phyloP scores from a whole-genome alignment of 352 stramenopile species.

The Phytophthora podocarpi region DNA sequence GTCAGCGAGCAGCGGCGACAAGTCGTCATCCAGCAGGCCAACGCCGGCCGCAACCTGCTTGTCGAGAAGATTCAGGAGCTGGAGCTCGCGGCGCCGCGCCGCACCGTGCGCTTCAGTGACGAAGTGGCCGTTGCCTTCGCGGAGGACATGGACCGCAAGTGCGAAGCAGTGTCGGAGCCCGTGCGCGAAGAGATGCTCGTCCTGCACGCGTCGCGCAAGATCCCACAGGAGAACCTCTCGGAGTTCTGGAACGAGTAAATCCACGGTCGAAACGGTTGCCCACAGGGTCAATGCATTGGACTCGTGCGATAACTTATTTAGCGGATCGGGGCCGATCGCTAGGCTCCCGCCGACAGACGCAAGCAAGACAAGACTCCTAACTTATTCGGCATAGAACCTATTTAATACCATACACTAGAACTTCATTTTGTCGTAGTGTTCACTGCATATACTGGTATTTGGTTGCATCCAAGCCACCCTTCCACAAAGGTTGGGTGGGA shows the following conservation, averaged over 20 bases:
- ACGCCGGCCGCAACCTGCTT: slow-evolving; percentile 39
- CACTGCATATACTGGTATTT: no score
- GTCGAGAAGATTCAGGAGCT: slow-evolving; percentile 44
- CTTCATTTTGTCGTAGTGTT: no score
- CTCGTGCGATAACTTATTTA: slow-evolving; percentile 28
- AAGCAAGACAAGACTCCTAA: slow-evolving; percentile 31
- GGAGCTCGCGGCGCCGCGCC: slow-evolving; percentile 21
- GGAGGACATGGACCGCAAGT: slow-evolving; percentile 71
- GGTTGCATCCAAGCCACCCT: background rate
- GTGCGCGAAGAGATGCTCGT: slow-evolving; percentile 82
- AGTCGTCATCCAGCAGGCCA: slow-evolving; percentile 69
- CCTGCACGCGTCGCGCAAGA: slow-evolving; percentile 68
- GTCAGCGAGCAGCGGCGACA: slow-evolving; percentile 65
- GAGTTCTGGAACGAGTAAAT: slow-evolving; percentile 69
- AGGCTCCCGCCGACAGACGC: slow-evolving; percentile 10
- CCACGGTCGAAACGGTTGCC: background rate
- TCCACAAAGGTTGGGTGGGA: slow-evolving; percentile 8
- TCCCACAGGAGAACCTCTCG: slow-evolving; percentile 76
- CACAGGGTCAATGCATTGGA: background rate
- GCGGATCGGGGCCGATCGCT: slow-evolving; percentile 18
- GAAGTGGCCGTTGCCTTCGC: slow-evolving; percentile 54
- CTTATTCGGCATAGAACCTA: slow-evolving; percentile 43
- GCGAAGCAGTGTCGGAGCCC: slow-evolving; percentile 48
- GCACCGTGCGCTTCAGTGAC: slow-evolving; percentile 66
- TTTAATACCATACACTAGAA: slow-evolving; percentile 30